Evolutionary conservation across 2,329 filamentous ascomycete species (phyloP), one percentile per base, ranked within the genome.

Genomic region (Colletotrichum trifolii): DNA sequence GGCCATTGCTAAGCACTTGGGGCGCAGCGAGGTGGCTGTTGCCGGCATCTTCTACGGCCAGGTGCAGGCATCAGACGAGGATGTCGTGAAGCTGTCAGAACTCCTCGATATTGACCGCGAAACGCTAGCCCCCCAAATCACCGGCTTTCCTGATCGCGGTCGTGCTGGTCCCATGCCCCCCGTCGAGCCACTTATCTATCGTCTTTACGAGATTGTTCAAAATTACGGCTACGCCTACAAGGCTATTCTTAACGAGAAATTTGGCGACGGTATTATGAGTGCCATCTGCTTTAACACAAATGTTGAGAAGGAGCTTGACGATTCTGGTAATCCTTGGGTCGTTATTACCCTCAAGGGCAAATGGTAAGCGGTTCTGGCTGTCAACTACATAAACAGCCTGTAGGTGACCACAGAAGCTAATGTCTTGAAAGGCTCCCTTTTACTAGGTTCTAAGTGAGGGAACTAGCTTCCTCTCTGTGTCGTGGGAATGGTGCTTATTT

Each of bases 161-260:
- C 84, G 89, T 57, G 86, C 89, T 0, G 87, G 93, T 1, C 91
- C 93, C 62, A 94, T 96, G 92, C 93, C 92, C 1, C 92, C 92
- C 0, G 89, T 87, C 64, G 93, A 97, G 75, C 93, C 93, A 5
- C 79, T 96, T 70, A 94, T 97, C 74, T 98, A 98, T 78, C 85
- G 95, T 2, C 77, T 97, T 65, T 97, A 93, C 77, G 95, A 98
- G 83, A 91, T 97, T 75, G 90, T 98, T 67, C 94, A 97, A 81
- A 98, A 97, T 77, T 97, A 97, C 74, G 95, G 95, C 1, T 96
- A 97, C 77, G 92, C 94, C 1, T 97, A 96, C 81, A 97, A 97
- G 85, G 94, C 94, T 1, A 87, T 98, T 5, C 76, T 97, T 77
- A 97, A 98, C 71, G 95, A 98, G 85, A 97, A 97, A 84, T 94